Evolutionary conservation across 2,329 filamentous ascomycete species (phyloP).

Genomic region (Neoarthrinium moseri): DNA sequence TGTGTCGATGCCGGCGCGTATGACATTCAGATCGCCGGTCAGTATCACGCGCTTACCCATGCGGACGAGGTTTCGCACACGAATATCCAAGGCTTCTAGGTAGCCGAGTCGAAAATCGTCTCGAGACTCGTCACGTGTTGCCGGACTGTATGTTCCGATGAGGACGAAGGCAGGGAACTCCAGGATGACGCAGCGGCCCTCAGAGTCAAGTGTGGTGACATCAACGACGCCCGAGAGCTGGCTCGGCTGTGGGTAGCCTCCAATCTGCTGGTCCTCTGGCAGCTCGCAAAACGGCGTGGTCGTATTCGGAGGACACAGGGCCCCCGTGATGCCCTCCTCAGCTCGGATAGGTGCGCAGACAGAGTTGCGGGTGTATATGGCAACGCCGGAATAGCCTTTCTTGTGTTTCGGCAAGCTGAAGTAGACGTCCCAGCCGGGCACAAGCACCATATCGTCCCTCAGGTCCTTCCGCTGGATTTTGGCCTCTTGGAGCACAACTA

Average conservation of each 20-base stretch:
- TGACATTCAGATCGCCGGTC: conserved; percentile 86
- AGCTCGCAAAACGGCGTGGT: conserved; percentile 72
- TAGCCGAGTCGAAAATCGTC: conserved; percentile 82
- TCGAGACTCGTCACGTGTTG: conserved; percentile 79
- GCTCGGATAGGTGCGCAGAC: conserved; percentile 83
- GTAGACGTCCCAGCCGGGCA: conserved; percentile 93
- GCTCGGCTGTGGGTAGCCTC: conserved; percentile 74
- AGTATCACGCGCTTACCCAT: conserved; percentile 84
- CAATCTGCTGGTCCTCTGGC: conserved; percentile 72
- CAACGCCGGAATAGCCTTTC: conserved; percentile 95
- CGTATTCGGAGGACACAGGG: conserved; percentile 72
- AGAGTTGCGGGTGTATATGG: conserved; percentile 87
- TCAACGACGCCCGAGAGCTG: conserved; percentile 69
- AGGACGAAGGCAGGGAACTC: conserved; percentile 96
- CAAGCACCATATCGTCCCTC: conserved; percentile 90
- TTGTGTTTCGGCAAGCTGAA: conserved; percentile 93
- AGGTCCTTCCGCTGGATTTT: conserved; percentile 96
- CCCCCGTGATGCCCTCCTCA: conserved; percentile 89
- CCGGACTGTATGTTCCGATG: conserved; percentile 88
- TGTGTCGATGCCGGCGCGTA: conserved; percentile 67
- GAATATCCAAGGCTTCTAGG: conserved; percentile 74
- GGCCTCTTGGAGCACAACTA: conserved; percentile 91
- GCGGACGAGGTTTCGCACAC: conserved; percentile 78
- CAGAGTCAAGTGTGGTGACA: conserved; percentile 74
- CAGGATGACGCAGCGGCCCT: conserved; percentile 86